Evolutionary conservation across 441 rosid species (phyloP).

Genomic region (Adansonia gregorii): DNA sequence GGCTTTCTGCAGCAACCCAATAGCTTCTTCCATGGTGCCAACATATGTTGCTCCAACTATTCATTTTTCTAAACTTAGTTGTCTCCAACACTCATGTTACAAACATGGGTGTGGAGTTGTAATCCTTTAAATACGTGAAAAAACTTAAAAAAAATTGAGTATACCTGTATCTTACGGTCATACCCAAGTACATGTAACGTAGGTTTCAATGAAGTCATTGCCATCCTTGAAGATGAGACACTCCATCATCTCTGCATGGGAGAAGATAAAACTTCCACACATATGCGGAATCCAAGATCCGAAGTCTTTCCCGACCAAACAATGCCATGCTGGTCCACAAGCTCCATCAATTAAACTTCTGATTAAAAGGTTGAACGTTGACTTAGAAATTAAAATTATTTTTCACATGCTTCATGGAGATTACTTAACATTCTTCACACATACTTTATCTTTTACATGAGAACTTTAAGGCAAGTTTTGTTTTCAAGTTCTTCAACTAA

Average conservation of each 20-base stretch:
- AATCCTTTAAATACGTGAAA: no score
- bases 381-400: neutral
- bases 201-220: constrained; percentile 38
- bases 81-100: no score
- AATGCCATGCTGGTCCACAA: constrained; percentile 54
- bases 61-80: no score
- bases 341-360: constrained; percentile 52
- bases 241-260: constrained; percentile 54
- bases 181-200: no score
- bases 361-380: constrained; percentile 16
- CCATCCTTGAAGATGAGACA: constrained; percentile 60
- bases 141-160: no score
- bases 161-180: no score
- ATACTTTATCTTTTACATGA: neutral
- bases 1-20: constrained; percentile 39
- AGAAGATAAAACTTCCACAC: constrained; percentile 51
- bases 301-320: constrained; percentile 57
- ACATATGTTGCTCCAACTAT: no score
- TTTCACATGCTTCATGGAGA: neutral
- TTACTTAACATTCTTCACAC: neutral
- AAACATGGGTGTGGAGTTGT: no score
- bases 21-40: constrained; percentile 49
- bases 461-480: neutral
- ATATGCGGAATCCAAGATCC: constrained; percentile 62
- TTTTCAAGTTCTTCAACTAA: neutral